Base-by-base conservation (phyloP, 495 filamentous ascomycete genomes). In the Penicillium cinerascens region DNA sequence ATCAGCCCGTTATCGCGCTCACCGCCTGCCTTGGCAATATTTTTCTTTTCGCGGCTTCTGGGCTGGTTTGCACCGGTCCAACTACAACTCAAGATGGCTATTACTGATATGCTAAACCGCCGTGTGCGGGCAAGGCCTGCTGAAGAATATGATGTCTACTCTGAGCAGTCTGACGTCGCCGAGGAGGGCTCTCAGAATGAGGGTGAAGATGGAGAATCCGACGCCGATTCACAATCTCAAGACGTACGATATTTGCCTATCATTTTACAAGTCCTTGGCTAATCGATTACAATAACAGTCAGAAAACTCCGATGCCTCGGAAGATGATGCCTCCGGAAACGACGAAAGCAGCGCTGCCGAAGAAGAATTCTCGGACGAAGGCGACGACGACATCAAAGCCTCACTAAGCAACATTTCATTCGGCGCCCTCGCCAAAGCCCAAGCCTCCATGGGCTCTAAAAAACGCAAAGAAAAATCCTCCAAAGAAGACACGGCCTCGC, bases 341-440 rank as follows among this genome's bases (percentile, higher is more conserved):
- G 51, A 53, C 23, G 54, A 60, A 37, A 50, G 58, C 18, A 61
- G 56, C 20, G 59, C 51, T n/a, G 45, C 45, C 17, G 61, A 67
- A 25, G 61, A 60, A n/a, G 23, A 36, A 39, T 15, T 33, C 39
- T 56, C 55, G 26, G 60, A 53, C 26, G 62, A 69, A 7, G 52
- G 59, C 40, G 66, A 73, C 51, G 67, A 73, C 11, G 72, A 75
- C 45, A 64, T 74, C 35, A 66, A 74, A 61, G 58, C 63, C 44
- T 71, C 64, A 21, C 60, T 76, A 36, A 66, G 67, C 52, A 68
- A 70, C 69, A 69, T 97, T 46, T 92, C 91, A 26, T 98, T 98
- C 65, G 91, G 91, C 45, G 86, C 89, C 0, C 76, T 98, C 25
- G 87, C 86, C 45, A 87, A 88, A 78, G 93, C 93, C 2, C 87